Conservation (phyloP, 2,329 filamentous ascomycete genomes). For the Beauveria medogensis region DNA sequence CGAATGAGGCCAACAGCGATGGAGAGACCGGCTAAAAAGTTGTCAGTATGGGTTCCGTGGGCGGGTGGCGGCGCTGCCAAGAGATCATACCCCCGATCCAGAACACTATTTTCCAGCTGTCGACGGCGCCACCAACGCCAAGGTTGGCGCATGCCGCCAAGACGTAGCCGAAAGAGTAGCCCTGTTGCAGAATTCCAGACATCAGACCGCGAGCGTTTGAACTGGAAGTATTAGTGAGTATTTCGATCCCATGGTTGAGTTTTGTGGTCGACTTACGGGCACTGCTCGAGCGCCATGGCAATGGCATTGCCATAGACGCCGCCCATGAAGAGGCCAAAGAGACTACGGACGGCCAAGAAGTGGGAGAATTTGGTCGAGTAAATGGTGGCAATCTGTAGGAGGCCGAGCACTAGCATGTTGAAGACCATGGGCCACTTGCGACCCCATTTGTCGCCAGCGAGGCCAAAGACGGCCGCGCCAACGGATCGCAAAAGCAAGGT, state of each 20-base stretch:
- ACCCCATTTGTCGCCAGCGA: slow-evolving; percentile 71
- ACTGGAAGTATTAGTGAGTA: slow-evolving; percentile 22
- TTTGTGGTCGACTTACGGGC: slow-evolving; percentile 41
- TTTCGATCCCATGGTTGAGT: background rate
- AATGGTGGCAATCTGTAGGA: slow-evolving; percentile 67
- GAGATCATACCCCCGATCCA: slow-evolving; percentile 50
- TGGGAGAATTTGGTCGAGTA: slow-evolving; percentile 64
- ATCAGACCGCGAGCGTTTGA: slow-evolving; percentile 66
- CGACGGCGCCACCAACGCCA: slow-evolving; percentile 54
- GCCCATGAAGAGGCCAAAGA: slow-evolving; percentile 76
- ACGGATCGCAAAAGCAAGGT: slow-evolving; percentile 67
- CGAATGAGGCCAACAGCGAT: slow-evolving; percentile 61
- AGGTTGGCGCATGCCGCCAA: slow-evolving; percentile 69
- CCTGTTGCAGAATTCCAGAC: slow-evolving; percentile 75
- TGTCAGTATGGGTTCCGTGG: background rate
- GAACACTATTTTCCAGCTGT: slow-evolving; percentile 69
- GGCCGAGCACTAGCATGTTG: slow-evolving; percentile 66
- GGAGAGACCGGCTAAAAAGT: slow-evolving; percentile 47
- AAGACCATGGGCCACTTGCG: slow-evolving; percentile 77
- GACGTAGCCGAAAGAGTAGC: slow-evolving; percentile 73
- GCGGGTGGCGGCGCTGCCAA: background rate
- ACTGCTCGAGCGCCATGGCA: slow-evolving; percentile 69
- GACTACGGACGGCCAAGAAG: slow-evolving; percentile 64
- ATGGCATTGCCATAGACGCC: slow-evolving; percentile 74
- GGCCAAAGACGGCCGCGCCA: slow-evolving; percentile 67